These are phyloP conservation scores for Lactarius hatsudake DNA, from an alignment of 768 basidiomycete species.

Conservation along the genomic window DNA sequence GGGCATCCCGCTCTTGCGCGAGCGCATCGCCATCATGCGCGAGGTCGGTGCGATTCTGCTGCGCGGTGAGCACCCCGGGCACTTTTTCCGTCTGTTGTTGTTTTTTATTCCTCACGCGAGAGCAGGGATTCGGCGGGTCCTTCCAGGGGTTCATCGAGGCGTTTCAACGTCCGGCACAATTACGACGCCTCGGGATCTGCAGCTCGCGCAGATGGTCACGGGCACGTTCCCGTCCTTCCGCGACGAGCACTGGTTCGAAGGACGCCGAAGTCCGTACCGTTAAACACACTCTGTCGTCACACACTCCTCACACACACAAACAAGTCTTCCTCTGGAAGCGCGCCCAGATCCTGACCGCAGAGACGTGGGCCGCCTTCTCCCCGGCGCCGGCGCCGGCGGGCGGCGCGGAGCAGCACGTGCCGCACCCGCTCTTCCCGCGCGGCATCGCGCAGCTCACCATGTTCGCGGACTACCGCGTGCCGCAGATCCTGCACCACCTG, in stretches of 20 bases:
- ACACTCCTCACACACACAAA: too few relatives aligned
- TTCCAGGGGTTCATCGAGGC: constrained; percentile 26
- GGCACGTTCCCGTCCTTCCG: constrained; percentile 29
- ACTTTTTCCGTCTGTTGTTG: background rate
- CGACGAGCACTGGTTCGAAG: constrained; percentile 28
- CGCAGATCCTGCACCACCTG: constrained; percentile 86
- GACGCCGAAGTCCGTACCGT: constrained; percentile 47
- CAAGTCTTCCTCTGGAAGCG: constrained; percentile 86
- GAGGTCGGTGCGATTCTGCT: constrained; percentile 72
- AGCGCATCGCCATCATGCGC: constrained; percentile 76
- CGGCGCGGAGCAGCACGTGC: background rate
- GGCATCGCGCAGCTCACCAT: constrained; percentile 73
- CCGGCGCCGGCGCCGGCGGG: constrained; percentile 36
- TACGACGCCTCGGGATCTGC: constrained; percentile 23
- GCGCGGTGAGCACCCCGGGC: constrained; percentile 48
- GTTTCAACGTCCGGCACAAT: constrained; percentile 21
- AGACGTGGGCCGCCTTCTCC: constrained; percentile 91
- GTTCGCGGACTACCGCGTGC: constrained; percentile 94
- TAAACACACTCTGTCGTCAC: background rate
- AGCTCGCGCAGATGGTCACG: constrained; percentile 28
- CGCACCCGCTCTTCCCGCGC: constrained; percentile 74
- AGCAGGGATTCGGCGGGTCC: constrained; percentile 22
- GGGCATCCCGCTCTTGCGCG: constrained; percentile 61
- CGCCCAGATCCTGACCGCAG: constrained; percentile 87
- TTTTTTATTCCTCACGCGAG: background rate